Evolutionary conservation across 345 rosid genomes (phyloP).

Genomic region (Psidium guajava): DNA sequence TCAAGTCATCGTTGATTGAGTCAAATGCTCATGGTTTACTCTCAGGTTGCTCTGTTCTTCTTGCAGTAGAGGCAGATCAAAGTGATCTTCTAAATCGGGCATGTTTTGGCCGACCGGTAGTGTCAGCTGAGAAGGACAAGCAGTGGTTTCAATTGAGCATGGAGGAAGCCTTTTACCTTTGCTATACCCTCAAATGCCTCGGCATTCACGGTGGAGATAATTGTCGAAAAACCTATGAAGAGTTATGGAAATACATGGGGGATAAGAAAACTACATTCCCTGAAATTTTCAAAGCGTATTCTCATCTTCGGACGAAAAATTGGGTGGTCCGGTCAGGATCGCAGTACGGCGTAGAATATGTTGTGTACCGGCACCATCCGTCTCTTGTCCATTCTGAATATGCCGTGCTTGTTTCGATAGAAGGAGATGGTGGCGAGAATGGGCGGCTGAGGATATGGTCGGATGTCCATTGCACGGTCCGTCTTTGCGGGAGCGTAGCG

Average conservation of each 20-base stretch:
- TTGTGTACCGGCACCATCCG: slow-evolving; percentile 76
- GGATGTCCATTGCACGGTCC: slow-evolving; percentile 46
- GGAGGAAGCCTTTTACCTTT: slow-evolving; percentile 78
- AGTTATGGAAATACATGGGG: slow-evolving; percentile 43
- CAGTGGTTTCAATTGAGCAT: slow-evolving; percentile 58
- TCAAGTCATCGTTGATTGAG: slow-evolving; percentile 38
- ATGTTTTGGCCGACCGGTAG: slow-evolving; percentile 54
- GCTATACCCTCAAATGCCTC: slow-evolving; percentile 52
- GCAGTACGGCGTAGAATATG: slow-evolving; percentile 73
- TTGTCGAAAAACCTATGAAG: slow-evolving; percentile 16
- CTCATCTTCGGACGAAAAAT: slow-evolving; percentile 56
- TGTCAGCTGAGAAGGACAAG: slow-evolving; percentile 49
- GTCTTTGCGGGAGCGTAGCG: slow-evolving; percentile 77
- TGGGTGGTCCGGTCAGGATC: slow-evolving; percentile 71
- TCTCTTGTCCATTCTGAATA: slow-evolving; percentile 80
- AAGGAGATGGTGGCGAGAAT: slow-evolving; percentile 16
- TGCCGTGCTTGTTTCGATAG: slow-evolving; percentile 46
- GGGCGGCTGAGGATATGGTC: slow-evolving; percentile 62
- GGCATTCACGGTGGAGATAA: slow-evolving; percentile 24
- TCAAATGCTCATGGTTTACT: slow-evolving; percentile 31
- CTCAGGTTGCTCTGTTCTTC: slow-evolving; percentile 39
- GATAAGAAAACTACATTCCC: slow-evolving; percentile 43
- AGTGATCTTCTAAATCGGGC: slow-evolving; percentile 51
- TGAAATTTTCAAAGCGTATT: slow-evolving; percentile 50
- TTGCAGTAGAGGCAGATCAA: slow-evolving; percentile 38